phyloP scores from a whole-genome alignment of 495 filamentous ascomycete species.

The Chlorociboria aeruginascens region DNA sequence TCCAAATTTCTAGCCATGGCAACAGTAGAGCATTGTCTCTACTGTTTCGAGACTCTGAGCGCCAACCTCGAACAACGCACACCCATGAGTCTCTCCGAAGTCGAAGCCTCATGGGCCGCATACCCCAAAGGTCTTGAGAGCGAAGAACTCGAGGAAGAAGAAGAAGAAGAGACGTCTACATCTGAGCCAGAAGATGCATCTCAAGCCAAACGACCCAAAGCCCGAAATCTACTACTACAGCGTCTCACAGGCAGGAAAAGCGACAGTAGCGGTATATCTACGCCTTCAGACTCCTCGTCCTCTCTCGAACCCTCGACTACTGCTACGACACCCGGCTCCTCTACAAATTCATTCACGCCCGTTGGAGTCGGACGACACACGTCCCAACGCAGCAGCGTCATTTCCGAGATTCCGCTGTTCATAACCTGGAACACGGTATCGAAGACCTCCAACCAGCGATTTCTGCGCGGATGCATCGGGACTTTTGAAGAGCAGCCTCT shows the following conservation, averaged over 20 bases:
- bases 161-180: constrained; percentile 1
- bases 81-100: constrained; percentile 41
- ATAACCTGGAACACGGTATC: constrained; percentile 86
- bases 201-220: constrained; percentile 24
- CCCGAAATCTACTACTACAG: constrained; percentile 17
- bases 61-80: constrained; percentile 48
- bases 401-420: constrained; percentile 58
- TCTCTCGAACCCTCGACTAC: constrained; percentile 3
- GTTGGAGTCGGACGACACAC: constrained; percentile 16
- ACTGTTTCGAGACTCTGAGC: constrained; percentile 76
- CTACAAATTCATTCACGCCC: constrained; percentile 14
- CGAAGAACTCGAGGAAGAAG: constrained; percentile 25
- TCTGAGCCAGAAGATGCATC: constrained; percentile 10
- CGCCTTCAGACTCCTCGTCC: constrained; percentile 8
- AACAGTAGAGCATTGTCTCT: constrained; percentile 69
- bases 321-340: constrained; percentile 3
- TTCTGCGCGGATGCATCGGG: constrained; percentile 88
- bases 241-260: constrained; percentile 17
- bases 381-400: constrained; percentile 17
- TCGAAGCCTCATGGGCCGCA: constrained; percentile 63
- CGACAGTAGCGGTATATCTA: constrained; percentile 3
- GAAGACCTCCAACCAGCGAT: constrained; percentile 41
- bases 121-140: constrained; percentile 27
- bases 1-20: constrained; percentile 46
- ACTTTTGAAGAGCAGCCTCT: constrained; percentile 80